Evolutionary conservation across 2,329 filamentous ascomycete genomes (phyloP).

Genomic region (Penicillium sclerotigenum): DNA sequence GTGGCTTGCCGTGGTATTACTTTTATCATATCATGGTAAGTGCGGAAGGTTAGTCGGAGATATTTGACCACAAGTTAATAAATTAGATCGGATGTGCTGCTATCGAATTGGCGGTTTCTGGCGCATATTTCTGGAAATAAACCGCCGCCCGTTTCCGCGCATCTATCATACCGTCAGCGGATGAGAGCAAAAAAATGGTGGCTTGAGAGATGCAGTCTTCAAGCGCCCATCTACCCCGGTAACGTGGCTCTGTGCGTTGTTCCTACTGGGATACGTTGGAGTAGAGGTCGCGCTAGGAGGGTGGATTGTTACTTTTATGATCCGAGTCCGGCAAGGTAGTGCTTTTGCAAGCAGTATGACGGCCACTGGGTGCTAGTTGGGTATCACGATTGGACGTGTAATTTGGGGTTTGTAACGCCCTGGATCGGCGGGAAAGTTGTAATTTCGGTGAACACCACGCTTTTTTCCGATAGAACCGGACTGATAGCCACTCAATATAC

Average conservation of each 20-base stretch:
- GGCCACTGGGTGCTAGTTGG: slow-evolving; percentile 80
- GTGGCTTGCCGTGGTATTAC: slow-evolving; percentile 61
- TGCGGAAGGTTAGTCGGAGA: not conserved
- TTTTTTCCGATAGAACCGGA: not conserved
- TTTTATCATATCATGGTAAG: slow-evolving; percentile 75
- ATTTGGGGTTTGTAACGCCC: slow-evolving; percentile 73
- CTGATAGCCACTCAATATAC: slow-evolving; percentile 48
- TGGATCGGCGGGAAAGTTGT: slow-evolving; percentile 64
- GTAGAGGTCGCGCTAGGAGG: slow-evolving; percentile 68
- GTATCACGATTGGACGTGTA: slow-evolving; percentile 71
- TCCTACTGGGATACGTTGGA: slow-evolving; percentile 76
- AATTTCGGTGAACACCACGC: slow-evolving; percentile 41
- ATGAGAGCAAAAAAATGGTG: slow-evolving; percentile 18
- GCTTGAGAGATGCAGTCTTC: slow-evolving; percentile 21
- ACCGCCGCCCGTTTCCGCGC: slow-evolving; percentile 19
- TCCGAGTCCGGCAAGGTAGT: slow-evolving; percentile 66
- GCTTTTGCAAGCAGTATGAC: slow-evolving; percentile 71
- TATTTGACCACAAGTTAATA: not conserved
- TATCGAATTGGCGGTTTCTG: slow-evolving; percentile 24
- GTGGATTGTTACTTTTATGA: slow-evolving; percentile 86
- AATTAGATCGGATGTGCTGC: slow-evolving; percentile 25
- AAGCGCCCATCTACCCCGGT: slow-evolving; percentile 23
- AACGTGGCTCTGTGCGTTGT: slow-evolving; percentile 50
- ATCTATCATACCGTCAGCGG: slow-evolving; percentile 5
- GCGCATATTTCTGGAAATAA: slow-evolving; percentile 23